Base-by-base conservation (phyloP, 768 basidiomycete species). In the Mycena vitilis region DNA sequence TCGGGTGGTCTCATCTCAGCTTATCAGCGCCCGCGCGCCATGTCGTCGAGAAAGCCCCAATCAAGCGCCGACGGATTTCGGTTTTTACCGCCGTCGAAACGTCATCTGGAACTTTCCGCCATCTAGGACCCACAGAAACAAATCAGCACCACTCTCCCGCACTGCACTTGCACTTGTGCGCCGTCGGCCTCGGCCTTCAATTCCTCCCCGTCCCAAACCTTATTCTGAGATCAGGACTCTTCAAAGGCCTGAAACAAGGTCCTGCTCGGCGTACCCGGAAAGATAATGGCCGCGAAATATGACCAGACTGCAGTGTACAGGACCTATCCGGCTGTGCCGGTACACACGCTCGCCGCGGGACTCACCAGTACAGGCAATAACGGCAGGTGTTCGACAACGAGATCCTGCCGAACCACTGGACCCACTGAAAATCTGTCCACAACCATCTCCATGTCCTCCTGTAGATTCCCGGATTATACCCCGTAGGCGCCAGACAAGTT, bases 371-470 rank as follows among this genome's bases (percentile, higher is more conserved):
- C 30, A 30, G 30, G 30, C 30, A 9, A 34, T 63, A 9, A 57
- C 36, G 16, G 16, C 37, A 40, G n/a, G 23, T 40, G 16, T 13
- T n/a, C 11, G 22, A 23, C 54, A 10, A 40, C 54, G 37, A 56
- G 38, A 2, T 11, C 30, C 30, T 18, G 4, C 53, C 12, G 10
- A 53, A 16, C 34, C 18, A 20, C 22, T 55, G 45, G 22, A 40
- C 54, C 53, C 62, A 45, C 62, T 20, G 54, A 56, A 49, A 55
- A 54, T 55, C 52, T 5, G 60, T 34, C 52, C 52, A 45, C 42
- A 38, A 48, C 38, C 54, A 55, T 55, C 37, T 38, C 54, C 54
- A 20, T 53, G 8, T 30, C 16, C 18, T 36, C 2, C 34, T n/a
- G 34, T 12, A 18, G 23, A 18, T 52, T 52, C 23, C 51, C 4